Base-by-base conservation (phyloP, 2,329 filamentous ascomycete genomes). In the Simplicillium aogashimaense region DNA sequence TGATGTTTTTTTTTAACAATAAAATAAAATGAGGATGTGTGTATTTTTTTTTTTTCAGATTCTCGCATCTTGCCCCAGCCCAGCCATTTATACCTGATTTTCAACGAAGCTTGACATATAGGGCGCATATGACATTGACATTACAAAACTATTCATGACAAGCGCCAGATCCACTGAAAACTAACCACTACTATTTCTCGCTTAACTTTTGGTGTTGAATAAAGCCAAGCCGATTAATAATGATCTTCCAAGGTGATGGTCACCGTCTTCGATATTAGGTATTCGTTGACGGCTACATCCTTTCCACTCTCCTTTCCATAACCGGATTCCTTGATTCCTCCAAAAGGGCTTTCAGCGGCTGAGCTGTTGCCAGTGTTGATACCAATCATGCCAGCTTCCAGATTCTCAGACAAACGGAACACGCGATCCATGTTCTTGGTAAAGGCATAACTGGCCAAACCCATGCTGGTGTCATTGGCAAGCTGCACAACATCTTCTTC, bases 401-500 rank as follows among this genome's bases (percentile, higher is more conserved):
- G 57, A 15, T 57, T 61, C 45, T 69, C 66, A 17, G 64, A 63
- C 25, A 71, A 56, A 25, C 65, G 56, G 57, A 61, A 66, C 14
- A 60, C 50, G 3, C 66, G 49, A 33, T 57, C 56, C n/a, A 64
- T 50, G 48, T 69, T 55, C 43, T 58, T 56, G 35, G 60, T 81
- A 60, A 79, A 86, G 60, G 84, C 83, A 59, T 86, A 86, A 3
- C 78, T 81, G 1, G 83, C 81, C 29, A 86, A 67, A 2, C 83
- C 82, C 35, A 86, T 81, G 45, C 82, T 78, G 0, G 78, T 69
- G 4, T 60, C 52, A 53, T 87, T 86, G 2, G 81, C 82, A 40
- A 80, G 61, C 41, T 72, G 64, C 8, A 85, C 70, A 7, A 83
- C 82, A 43, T 87, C 80, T 28, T 79, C 75, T 55, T 87, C 82